Conservation (phyloP, 2,329 filamentous ascomycete species). For the Diaporthe helianthi region DNA sequence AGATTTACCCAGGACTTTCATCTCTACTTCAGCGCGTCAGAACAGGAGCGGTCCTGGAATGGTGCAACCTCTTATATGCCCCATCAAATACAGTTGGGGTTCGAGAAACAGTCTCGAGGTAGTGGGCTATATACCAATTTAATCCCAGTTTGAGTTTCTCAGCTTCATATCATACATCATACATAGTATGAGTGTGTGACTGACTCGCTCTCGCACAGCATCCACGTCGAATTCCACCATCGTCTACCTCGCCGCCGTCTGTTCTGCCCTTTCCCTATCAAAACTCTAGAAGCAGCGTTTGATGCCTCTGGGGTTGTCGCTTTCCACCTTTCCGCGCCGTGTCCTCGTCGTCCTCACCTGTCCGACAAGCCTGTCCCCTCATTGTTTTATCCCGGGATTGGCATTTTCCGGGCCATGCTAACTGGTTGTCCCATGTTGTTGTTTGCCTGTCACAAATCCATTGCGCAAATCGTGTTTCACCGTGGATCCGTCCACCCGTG, state of each 20-base stretch:
- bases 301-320: not conserved
- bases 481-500: not conserved
- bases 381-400: not conserved
- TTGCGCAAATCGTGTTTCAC: constrained; percentile 22
- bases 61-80: constrained; percentile 22
- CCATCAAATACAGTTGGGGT: constrained; percentile 23
- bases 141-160: constrained; percentile 11
- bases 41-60: constrained; percentile 30
- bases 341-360: not conserved
- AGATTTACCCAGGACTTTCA: constrained; percentile 33
- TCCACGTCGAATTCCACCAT: not conserved
- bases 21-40: constrained; percentile 29
- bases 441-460: constrained; percentile 29
- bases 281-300: not conserved
- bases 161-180: no score
- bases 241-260: not conserved
- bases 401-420: not conserved
- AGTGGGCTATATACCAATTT: constrained; percentile 26
- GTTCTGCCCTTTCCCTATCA: not conserved
- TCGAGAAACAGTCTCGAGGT: constrained; percentile 22
- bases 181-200: not conserved
- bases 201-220: not conserved
- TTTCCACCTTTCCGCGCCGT: constrained; percentile 1
- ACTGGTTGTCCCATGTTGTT: not conserved
- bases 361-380: not conserved